These are phyloP conservation scores for Rhynchospora tenuis DNA, from an alignment of 176 grass and related monocot genomes.

Conservation along the genomic window DNA sequence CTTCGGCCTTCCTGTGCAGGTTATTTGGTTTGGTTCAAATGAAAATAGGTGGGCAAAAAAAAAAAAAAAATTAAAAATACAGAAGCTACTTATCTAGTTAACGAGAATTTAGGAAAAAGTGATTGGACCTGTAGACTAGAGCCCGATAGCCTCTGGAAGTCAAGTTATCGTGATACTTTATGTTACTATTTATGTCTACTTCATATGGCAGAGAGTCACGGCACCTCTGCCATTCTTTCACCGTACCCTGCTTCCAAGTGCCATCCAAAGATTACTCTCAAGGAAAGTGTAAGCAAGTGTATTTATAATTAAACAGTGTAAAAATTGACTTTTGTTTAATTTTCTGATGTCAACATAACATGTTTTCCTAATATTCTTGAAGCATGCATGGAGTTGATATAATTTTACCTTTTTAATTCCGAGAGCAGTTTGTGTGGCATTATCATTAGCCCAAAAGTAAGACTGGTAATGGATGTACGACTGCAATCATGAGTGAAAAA, in stretches of 20 bases:
- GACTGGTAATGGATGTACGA: conserved; percentile 32
- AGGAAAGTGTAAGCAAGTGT: background rate
- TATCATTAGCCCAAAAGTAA: conserved; percentile 47
- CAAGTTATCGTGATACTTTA: conserved; percentile 41
- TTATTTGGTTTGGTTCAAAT: no score
- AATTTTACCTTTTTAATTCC: conserved; percentile 38
- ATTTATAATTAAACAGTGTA: background rate
- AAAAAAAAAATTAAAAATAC: no score
- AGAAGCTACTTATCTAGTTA: no score
- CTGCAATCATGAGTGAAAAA: conserved; percentile 24
- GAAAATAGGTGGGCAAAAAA: no score
- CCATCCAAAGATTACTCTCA: background rate
- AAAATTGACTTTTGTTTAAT: background rate
- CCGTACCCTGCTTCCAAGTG: conserved; percentile 27
- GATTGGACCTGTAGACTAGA: conserved; percentile 35
- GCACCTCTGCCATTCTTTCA: conserved; percentile 41
- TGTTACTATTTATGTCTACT: conserved; percentile 10
- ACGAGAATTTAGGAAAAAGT: background rate
- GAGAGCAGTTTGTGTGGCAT: conserved; percentile 22
- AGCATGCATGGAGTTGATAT: background rate
- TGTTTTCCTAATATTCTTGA: background rate
- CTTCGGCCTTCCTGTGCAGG: no score
- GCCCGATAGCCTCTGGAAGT: conserved; percentile 37
- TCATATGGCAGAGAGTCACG: conserved; percentile 30
- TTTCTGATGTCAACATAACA: background rate